These are phyloP conservation scores for Cronartium ribicola DNA, from an alignment of 1,284 basidiomycete species.

Conservation along the genomic window DNA sequence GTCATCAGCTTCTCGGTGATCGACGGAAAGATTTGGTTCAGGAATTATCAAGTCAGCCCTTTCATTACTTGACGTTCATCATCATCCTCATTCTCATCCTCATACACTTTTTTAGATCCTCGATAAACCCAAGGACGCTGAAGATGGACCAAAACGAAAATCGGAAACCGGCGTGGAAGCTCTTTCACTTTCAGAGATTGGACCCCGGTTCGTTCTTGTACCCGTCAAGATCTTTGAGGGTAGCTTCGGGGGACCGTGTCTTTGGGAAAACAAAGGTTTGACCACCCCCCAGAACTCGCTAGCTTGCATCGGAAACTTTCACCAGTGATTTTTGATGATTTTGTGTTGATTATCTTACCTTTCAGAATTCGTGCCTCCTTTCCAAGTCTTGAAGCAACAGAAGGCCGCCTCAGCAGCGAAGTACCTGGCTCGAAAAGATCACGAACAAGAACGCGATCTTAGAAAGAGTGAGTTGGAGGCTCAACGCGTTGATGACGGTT, in stretches of 20 bases:
- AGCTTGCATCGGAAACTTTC: background rate
- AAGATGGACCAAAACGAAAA: constrained; percentile 8
- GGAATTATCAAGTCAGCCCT: constrained; percentile 74
- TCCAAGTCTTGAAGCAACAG: constrained; percentile 26
- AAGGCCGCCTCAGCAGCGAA: constrained; percentile 26
- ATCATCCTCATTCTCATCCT: too few relatives aligned
- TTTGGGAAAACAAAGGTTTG: constrained; percentile 71
- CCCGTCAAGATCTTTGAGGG: constrained; percentile 99
- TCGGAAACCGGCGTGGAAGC: background rate
- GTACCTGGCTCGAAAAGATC: constrained; percentile 28
- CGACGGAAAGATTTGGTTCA: constrained; percentile 97
- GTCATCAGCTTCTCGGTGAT: constrained; percentile 92
- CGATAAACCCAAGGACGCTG: constrained; percentile 12
- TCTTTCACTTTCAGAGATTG: constrained; percentile 77
- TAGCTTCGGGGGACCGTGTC: constrained; percentile 86
- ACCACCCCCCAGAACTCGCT: background rate
- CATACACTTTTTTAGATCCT: constrained; percentile 31
- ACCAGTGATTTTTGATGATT: background rate
- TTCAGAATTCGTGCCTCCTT: constrained; percentile 31
- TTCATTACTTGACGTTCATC: background rate
- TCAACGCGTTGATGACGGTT: constrained; percentile 6
- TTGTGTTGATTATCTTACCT: background rate
- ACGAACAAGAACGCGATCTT: constrained; percentile 5
- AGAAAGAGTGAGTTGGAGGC: constrained; percentile 15
- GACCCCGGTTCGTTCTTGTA: constrained; percentile 92